Evolutionary conservation across 805 yeast species (phyloP).

Genomic region (Huiozyma sinensis): DNA sequence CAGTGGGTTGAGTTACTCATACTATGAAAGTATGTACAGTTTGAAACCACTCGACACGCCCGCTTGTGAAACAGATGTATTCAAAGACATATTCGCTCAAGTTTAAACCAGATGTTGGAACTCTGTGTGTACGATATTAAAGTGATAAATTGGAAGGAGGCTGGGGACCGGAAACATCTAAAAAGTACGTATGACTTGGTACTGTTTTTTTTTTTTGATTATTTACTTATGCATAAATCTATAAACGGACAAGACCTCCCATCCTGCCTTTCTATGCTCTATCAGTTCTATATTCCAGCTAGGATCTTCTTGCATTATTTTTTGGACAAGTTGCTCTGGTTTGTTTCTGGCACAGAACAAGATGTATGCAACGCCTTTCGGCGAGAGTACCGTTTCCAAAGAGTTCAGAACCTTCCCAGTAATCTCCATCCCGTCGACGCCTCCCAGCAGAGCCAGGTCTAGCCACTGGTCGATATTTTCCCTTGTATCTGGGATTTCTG

Average conservation of each 20-base stretch:
- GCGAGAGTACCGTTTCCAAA: conserved; percentile 43
- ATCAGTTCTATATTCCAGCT: conserved; percentile 50
- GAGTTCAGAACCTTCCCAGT: conserved; percentile 53
- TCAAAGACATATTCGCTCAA: conserved; percentile 41
- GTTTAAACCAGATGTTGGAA: not conserved
- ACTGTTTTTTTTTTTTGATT: no score
- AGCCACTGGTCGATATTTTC: conserved; percentile 59
- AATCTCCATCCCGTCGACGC: conserved; percentile 79
- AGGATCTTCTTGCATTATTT: conserved; percentile 30
- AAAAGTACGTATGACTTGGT: no score
- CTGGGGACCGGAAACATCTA: no score
- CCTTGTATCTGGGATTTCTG: conserved; percentile 38
- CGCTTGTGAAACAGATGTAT: conserved; percentile 45
- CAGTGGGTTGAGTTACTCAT: conserved; percentile 21
- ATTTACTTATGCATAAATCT: conserved; percentile 33
- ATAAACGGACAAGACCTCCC: conserved; percentile 83
- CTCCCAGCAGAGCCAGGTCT: conserved; percentile 85
- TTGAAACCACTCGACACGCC: conserved; percentile 34
- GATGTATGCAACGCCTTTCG: conserved; percentile 70
- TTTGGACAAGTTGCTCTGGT: conserved; percentile 48
- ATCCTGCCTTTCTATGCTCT: conserved; percentile 74
- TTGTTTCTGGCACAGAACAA: conserved; percentile 85
- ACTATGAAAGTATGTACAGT: conserved; percentile 41
- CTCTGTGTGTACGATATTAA: not conserved
- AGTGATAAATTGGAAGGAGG: not conserved